A percentile compares a stretch with the other conserved stretches of the same genome.
Evolutionary conservation across 495 filamentous ascomycete genomes (phyloP).

Genomic region (Trypethelium eluteriae): DNA sequence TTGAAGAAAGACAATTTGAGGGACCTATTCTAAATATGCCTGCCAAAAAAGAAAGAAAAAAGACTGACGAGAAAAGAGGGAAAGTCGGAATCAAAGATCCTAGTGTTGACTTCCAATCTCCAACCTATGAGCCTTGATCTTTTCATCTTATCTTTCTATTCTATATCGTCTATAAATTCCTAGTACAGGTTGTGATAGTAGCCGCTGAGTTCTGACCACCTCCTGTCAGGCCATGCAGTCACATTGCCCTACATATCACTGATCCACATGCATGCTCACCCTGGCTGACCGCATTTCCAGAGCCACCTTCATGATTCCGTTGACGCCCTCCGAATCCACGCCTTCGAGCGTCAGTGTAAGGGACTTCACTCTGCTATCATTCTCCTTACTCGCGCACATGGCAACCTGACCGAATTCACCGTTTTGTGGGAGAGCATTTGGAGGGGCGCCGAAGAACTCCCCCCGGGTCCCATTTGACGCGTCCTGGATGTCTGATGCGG

Average conservation of each 20-base stretch:
- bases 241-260: background rate
- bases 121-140: no score
- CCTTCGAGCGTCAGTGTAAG: constrained; percentile 5
- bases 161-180: no score
- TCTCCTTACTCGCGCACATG: background rate
- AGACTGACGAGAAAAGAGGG: no score
- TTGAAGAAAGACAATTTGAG: no score
- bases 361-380: background rate
- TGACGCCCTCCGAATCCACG: constrained; percentile 1
- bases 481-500: background rate
- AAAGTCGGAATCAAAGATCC: no score
- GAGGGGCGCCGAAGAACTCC: background rate
- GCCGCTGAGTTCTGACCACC: no score
- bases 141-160: no score
- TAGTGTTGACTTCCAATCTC: no score
- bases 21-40: no score
- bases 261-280: constrained; percentile 1
- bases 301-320: background rate
- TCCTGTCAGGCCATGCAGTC: no score
- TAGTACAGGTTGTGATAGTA: no score
- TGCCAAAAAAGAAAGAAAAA: no score
- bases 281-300: constrained; percentile 5
- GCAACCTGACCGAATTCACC: background rate
- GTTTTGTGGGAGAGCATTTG: background rate
- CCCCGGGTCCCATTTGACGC: background rate